Conservation (phyloP, 2,329 filamentous ascomycete species). For the Macrophomina tecta region DNA sequence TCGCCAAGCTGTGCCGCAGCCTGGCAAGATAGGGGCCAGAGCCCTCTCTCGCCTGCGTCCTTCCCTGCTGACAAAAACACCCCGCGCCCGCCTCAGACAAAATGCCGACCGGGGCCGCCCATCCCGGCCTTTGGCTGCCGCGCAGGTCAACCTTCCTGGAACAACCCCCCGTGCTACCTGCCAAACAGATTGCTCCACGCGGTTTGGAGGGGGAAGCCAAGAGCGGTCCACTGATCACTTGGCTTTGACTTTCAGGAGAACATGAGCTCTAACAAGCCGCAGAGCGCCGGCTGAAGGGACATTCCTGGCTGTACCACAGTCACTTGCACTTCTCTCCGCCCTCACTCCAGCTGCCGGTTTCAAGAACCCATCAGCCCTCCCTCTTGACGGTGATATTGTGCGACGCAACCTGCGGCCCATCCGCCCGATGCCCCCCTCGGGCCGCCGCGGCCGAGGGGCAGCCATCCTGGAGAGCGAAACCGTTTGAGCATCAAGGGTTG, state of each 20-base stretch:
- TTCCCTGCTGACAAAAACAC: not conserved
- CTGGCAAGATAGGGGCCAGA: not conserved
- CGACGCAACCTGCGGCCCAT: not conserved
- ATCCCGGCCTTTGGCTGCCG: not conserved
- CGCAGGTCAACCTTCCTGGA: slow-evolving; percentile 6
- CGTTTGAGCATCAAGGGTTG: not conserved
- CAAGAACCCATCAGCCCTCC: not conserved
- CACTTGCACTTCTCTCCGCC: not conserved
- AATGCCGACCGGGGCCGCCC: not conserved
- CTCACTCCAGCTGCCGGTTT: not conserved
- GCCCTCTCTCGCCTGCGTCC: not conserved
- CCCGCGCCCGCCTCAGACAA: not conserved
- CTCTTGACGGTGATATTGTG: not conserved
- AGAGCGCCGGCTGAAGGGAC: not conserved
- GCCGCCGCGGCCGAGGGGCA: not conserved
- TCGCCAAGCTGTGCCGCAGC: not conserved
- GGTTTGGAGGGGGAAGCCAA: not conserved
- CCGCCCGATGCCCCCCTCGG: not conserved
- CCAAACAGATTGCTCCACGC: not conserved
- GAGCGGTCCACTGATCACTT: not conserved
- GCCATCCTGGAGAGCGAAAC: not conserved
- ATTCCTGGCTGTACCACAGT: not conserved
- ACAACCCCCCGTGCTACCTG: not conserved
- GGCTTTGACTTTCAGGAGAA: not conserved
- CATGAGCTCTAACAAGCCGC: no score